Conservation (phyloP, 2,329 filamentous ascomycete genomes). For the Neofusicoccum sp. region DNA sequence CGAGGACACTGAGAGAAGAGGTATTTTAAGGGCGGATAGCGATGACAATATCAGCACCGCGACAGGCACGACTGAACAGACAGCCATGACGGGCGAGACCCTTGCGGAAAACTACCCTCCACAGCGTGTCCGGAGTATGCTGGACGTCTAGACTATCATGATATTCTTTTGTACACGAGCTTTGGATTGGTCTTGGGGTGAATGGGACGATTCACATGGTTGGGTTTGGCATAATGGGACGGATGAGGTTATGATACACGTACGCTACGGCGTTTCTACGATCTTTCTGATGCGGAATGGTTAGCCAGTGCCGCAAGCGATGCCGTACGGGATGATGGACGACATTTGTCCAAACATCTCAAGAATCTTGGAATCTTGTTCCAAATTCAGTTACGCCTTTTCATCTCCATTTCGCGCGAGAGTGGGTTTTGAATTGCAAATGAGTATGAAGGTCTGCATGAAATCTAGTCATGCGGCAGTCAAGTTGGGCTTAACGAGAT, state of each 20-base stretch:
- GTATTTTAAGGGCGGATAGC: slow-evolving; percentile 20
- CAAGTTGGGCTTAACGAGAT: too few species aligned
- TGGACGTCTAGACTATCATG: slow-evolving; percentile 35
- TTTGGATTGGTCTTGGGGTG: background rate
- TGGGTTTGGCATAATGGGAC: background rate
- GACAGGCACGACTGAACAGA: slow-evolving; percentile 23
- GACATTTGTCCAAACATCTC: too few species aligned
- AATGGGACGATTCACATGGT: background rate
- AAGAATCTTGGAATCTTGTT: too few species aligned
- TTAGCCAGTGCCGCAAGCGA: background rate
- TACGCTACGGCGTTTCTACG: background rate
- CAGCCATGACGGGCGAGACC: slow-evolving; percentile 26
- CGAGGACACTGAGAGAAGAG: background rate
- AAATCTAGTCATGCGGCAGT: too few species aligned
- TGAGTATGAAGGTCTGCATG: too few species aligned
- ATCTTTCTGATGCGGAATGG: background rate
- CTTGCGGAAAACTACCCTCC: slow-evolving; percentile 30
- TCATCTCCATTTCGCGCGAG: too few species aligned
- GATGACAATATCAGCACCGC: slow-evolving; percentile 23
- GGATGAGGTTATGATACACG: background rate
- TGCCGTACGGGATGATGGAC: too few species aligned
- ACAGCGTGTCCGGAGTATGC: slow-evolving; percentile 39
- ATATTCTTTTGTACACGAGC: background rate
- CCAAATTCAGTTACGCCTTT: too few species aligned
- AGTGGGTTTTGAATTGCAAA: too few species aligned